A percentile compares a stretch with the other conserved stretches of the same genome.
phyloP scores from a whole-genome alignment of 164 flowering plant species.

The Umbilicus rupestris region DNA sequence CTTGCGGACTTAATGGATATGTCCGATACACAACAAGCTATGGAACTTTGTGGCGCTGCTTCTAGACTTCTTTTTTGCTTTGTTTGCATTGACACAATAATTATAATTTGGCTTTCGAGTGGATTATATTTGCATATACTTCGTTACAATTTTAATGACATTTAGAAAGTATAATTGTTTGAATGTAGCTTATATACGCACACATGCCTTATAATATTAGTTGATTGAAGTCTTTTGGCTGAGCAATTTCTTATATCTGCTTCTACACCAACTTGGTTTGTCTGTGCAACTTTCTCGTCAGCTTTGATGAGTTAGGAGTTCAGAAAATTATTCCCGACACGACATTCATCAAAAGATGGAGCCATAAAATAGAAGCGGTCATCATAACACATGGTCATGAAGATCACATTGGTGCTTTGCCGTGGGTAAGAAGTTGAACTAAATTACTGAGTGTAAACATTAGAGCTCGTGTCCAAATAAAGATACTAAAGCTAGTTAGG shows the following conservation, averaged over 20 bases:
- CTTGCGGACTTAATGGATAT: too few species aligned
- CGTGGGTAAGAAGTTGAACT: conserved; percentile 67
- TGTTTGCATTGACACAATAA: too few species aligned
- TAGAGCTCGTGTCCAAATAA: neutral
- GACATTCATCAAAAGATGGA: conserved; percentile 86
- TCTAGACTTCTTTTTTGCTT: too few species aligned
- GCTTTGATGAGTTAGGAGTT: conserved; percentile 89
- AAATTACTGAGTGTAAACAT: neutral
- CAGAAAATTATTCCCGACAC: conserved; percentile 95
- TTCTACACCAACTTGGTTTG: neutral
- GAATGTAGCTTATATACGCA: neutral
- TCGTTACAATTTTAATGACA: too few species aligned
- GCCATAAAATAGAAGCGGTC: conserved; percentile 97
- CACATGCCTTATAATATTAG: neutral
- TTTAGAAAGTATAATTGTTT: too few species aligned
- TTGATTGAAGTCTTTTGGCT: neutral
- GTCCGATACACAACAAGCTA: too few species aligned
- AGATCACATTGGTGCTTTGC: conserved; percentile 99
- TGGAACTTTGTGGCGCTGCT: too few species aligned
- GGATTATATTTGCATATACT: too few species aligned
- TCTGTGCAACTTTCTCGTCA: conserved; percentile 19
- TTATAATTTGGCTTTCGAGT: too few species aligned
- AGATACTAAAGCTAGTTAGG: neutral
- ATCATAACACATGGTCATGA: conserved; percentile 97
- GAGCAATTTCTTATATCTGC: neutral